Base-by-base conservation (phyloP, 768 basidiomycete species). In the Pulveroboletus sp. region DNA sequence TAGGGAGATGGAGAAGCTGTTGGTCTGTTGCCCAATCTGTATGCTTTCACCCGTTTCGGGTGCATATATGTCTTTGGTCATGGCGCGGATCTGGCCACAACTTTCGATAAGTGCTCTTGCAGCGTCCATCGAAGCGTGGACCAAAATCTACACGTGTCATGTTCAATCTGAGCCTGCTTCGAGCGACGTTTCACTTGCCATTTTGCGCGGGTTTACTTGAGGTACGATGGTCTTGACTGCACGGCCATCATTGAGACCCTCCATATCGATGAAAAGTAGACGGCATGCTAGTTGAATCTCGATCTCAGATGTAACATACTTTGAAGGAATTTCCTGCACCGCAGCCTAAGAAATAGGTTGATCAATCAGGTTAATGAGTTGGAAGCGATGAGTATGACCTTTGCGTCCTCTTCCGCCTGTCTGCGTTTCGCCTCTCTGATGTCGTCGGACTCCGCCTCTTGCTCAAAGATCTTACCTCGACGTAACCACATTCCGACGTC, bases 171-270 rank as follows among this genome's bases (percentile, higher is more conserved):
- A n/a, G n/a, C 23, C 12, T 31, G 5, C 27, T 7, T 13, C n/a
- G 17, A 16, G 23, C 22, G 5, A 20, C 1, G 23, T 24, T 49
- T 48, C 35, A 50, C 75, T 38, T 47, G 93, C 95, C 82, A 98
- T 84, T 75, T 93, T 94, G 17, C 96, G 79, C 26, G 96, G 96
- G 61, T 95, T 93, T 53, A 99, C 83, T 73, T 96, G 91, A 4
- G 95, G 91, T 5, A 98, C 85, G 55, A 99, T 96, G 0, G 89
- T 93, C 68, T 97, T 97, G 52, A 96, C 85, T 1, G 96, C 93
- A 52, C 95, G 89, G 2, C 95, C 95, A 60, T 99, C 96, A 59
- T 94, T 94, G 45, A 95, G 71, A 26, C 96, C 96, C 62, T 98
- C 96, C 81, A 98, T 84, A 62, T 99, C 95, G 39, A 98, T 83